Evolutionary conservation across 2,329 filamentous ascomycete genomes (phyloP).

Genomic region (Monosporascus sp.): DNA sequence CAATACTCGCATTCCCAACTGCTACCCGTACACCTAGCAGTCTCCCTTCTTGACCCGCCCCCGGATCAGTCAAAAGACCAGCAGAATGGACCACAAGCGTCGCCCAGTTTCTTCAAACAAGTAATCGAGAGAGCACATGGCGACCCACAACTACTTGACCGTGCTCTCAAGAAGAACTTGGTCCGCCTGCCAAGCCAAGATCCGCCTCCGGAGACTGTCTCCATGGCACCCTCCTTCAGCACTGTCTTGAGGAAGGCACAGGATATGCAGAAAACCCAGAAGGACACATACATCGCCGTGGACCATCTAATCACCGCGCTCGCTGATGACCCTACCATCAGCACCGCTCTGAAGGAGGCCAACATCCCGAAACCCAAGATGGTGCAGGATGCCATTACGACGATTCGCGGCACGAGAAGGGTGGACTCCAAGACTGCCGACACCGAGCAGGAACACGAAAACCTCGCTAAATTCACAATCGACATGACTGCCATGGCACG

Average conservation of each 20-base stretch:
- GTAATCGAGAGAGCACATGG: conserved; percentile 91
- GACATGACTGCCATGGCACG: conserved; percentile 96
- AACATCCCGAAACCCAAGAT: conserved; percentile 91
- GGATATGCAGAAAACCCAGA: conserved; percentile 94
- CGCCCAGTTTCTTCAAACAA: conserved; percentile 82
- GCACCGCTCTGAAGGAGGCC: conserved; percentile 70
- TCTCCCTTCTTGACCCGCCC: conserved; percentile 71
- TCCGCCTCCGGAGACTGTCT: conserved; percentile 83
- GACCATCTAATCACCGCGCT: conserved; percentile 89
- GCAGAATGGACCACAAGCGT: conserved; percentile 63
- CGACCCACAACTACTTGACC: conserved; percentile 82
- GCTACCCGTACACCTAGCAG: conserved; percentile 82
- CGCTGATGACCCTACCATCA: conserved; percentile 70
- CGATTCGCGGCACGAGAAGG: conserved; percentile 85
- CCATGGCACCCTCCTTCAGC: conserved; percentile 75
- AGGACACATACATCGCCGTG: conserved; percentile 89
- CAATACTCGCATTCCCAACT: conserved; percentile 91
- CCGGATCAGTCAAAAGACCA: conserved; percentile 76
- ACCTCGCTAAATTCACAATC: conserved; percentile 95
- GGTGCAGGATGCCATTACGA: conserved; percentile 81
- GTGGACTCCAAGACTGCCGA: conserved; percentile 97
- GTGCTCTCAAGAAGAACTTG: conserved; percentile 83
- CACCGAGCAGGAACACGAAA: conserved; percentile 87
- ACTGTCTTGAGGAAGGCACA: conserved; percentile 78
- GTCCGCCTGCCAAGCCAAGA: conserved; percentile 92